Evolutionary conservation across 2,329 filamentous ascomycete species (phyloP).

Genomic region (Raffaelea albimanens): DNA sequence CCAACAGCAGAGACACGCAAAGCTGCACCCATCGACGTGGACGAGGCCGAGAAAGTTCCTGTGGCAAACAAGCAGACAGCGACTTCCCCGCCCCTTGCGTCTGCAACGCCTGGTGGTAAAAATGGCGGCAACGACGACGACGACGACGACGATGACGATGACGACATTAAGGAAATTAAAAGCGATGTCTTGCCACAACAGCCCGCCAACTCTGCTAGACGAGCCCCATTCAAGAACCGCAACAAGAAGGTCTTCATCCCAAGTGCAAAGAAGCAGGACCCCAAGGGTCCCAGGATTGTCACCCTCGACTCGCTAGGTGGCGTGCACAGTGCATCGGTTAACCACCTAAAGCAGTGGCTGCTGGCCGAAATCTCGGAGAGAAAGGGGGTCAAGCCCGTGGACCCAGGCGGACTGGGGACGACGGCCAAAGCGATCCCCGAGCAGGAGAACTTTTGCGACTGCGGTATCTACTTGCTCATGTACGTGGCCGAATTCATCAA

Average conservation of each 20-base stretch:
- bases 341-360: conserved; percentile 67
- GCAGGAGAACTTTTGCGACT: conserved; percentile 81
- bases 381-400: conserved; percentile 31
- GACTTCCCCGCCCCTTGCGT: background rate
- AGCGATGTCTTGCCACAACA: background rate
- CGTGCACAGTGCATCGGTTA: conserved; percentile 54
- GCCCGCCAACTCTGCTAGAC: conserved; percentile 1
- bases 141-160: conserved; percentile 4
- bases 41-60: background rate
- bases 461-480: conserved; percentile 75
- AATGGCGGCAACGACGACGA: background rate
- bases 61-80: background rate
- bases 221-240: conserved; percentile 15
- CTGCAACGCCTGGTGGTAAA: background rate
- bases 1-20: too few relatives aligned
- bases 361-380: conserved; percentile 61
- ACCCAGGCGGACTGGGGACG: conserved; percentile 36
- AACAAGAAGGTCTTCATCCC: conserved; percentile 22
- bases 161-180: conserved; percentile 6
- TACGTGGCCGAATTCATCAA: conserved; percentile 77
- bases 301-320: conserved; percentile 78
- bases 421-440: conserved; percentile 67
- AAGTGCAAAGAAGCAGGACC: conserved; percentile 31
- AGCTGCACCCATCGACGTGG: background rate
- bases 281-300: conserved; percentile 60